phyloP scores from a whole-genome alignment of 805 yeast genomes.

The Lipomyces chichibuensis region DNA sequence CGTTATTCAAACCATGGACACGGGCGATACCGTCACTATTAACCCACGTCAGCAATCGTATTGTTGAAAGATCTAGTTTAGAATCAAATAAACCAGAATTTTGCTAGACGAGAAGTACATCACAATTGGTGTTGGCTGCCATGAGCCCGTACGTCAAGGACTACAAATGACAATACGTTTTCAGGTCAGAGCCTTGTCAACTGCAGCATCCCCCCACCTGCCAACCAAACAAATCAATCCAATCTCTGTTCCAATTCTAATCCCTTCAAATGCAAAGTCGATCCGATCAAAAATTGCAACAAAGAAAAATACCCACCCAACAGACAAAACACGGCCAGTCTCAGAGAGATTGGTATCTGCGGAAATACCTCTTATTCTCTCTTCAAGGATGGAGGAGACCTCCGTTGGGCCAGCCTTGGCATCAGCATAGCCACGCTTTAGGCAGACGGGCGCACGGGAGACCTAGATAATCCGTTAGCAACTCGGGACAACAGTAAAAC shows the following conservation, averaged over 20 bases:
- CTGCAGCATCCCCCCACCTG: not conserved
- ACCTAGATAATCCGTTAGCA: slow-evolving; percentile 9
- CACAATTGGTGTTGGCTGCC: not conserved
- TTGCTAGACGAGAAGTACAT: not conserved
- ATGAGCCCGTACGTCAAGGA: not conserved
- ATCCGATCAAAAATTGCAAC: not conserved
- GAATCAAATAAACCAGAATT: not conserved
- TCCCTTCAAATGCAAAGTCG: not conserved
- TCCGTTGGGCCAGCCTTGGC: slow-evolving; percentile 99
- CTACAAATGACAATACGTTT: not conserved
- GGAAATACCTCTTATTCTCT: slow-evolving; percentile 98
- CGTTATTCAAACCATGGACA: slow-evolving; percentile 98
- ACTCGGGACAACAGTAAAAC: not conserved
- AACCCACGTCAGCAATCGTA: slow-evolving; percentile 13
- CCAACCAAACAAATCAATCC: not conserved
- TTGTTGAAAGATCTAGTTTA: slow-evolving; percentile 6
- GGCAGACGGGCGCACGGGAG: slow-evolving; percentile 37
- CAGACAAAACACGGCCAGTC: slow-evolving; percentile 98
- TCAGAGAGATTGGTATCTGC: slow-evolving; percentile 97
- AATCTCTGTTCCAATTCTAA: not conserved
- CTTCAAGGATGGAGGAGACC: slow-evolving; percentile 98
- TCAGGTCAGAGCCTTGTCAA: no score
- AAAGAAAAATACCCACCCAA: slow-evolving; percentile 67
- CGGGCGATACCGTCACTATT: slow-evolving; percentile 99
- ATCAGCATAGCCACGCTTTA: slow-evolving; percentile 81